Conservation (phyloP, 129 eudicot genomes). For the Daucus carota region DNA sequence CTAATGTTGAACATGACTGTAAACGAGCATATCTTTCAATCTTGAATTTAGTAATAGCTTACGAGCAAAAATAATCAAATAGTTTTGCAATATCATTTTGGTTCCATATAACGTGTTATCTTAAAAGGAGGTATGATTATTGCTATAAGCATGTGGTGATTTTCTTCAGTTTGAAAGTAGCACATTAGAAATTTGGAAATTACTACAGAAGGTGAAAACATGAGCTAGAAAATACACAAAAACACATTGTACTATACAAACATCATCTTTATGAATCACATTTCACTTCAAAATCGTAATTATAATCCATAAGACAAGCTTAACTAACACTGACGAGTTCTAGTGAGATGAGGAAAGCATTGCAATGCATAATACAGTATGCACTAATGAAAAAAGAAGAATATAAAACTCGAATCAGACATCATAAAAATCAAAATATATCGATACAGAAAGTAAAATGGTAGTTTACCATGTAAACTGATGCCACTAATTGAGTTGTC, state of each 20-base stretch:
- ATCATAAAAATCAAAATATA: not conserved
- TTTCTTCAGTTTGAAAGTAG: not conserved
- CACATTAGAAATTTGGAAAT: not conserved
- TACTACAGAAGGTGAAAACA: not conserved
- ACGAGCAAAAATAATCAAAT: not conserved
- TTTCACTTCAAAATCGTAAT: not conserved
- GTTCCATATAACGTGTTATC: not conserved
- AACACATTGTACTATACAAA: not conserved
- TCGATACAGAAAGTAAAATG: not conserved
- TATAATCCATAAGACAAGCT: not conserved
- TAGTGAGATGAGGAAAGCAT: not conserved
- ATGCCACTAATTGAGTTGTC: slow-evolving; percentile 84
- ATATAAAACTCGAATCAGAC: not conserved
- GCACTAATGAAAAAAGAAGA: not conserved
- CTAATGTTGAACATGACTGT: not conserved
- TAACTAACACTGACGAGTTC: not conserved
- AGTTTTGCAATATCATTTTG: not conserved
- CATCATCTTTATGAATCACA: not conserved
- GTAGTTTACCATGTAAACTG: slow-evolving; percentile 17
- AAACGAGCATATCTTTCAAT: not conserved
- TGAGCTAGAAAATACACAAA: too few species aligned
- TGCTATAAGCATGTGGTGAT: not conserved
- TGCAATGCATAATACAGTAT: not conserved
- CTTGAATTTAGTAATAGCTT: not conserved
- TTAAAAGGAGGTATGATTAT: not conserved